Evolutionary conservation across 2,329 filamentous ascomycete species (phyloP).

Genomic region (Triangularia setosa): DNA sequence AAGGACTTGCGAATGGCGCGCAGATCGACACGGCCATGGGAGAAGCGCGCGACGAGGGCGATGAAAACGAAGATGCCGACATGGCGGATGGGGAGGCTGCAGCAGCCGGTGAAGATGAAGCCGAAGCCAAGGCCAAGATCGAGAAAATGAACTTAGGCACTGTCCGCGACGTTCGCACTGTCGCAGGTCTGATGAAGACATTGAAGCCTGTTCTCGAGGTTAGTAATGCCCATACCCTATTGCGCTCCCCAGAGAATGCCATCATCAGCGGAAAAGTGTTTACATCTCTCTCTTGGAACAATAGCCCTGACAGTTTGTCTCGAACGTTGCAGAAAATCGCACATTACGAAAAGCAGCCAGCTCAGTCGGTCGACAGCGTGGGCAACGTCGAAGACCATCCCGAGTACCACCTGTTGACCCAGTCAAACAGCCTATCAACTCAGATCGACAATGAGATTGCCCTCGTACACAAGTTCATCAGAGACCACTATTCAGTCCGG

Average conservation of each 20-base stretch:
- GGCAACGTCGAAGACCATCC: slow-evolving; percentile 89
- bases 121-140: slow-evolving; percentile 71
- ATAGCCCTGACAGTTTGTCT: slow-evolving; percentile 64
- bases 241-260: slow-evolving; percentile 22
- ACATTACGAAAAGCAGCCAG: slow-evolving; percentile 67
- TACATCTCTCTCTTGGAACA: slow-evolving; percentile 57
- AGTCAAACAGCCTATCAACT: slow-evolving; percentile 85
- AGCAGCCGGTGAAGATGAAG: slow-evolving; percentile 53
- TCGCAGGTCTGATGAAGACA: slow-evolving; percentile 76
- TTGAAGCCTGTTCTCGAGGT: slow-evolving; percentile 79
- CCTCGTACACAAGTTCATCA: slow-evolving; percentile 91
- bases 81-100: slow-evolving; percentile 47
- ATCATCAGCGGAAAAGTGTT: slow-evolving; percentile 45
- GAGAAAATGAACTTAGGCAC: slow-evolving; percentile 76
- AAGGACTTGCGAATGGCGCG: slow-evolving; percentile 33
- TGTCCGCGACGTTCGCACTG: slow-evolving; percentile 74
- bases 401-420: slow-evolving; percentile 82
- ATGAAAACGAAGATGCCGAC: slow-evolving; percentile 60
- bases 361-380: slow-evolving; percentile 58
- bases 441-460: slow-evolving; percentile 91
- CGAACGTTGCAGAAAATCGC: slow-evolving; percentile 69
- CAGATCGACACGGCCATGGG: slow-evolving; percentile 55
- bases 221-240: slow-evolving; percentile 39
- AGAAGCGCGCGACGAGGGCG: slow-evolving; percentile 54
- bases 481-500: slow-evolving; percentile 89